Conservation (phyloP, 495 filamentous ascomycete genomes). For the Talaromyces liani region DNA sequence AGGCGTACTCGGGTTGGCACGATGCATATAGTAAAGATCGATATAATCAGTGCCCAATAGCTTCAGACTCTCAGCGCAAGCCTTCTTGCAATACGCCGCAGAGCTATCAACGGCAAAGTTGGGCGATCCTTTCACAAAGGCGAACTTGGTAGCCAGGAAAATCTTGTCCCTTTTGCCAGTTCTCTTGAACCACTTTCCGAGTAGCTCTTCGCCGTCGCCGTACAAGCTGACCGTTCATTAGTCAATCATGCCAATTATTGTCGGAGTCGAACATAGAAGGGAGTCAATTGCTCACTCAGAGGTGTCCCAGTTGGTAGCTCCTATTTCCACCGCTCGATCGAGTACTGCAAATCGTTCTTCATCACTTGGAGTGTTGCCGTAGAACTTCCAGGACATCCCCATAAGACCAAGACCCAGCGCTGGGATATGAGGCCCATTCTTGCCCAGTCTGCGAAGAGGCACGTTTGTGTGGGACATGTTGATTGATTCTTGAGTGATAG, state of each 20-base stretch:
- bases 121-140: slow-evolving; percentile 17
- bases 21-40: slow-evolving; percentile 35
- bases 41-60: slow-evolving; percentile 34
- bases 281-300: slow-evolving; percentile 19
- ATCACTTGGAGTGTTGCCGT: slow-evolving; percentile 30
- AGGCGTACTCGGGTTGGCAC: slow-evolving; percentile 32
- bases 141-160: slow-evolving; percentile 51
- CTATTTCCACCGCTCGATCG: slow-evolving; percentile 41
- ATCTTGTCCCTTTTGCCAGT: slow-evolving; percentile 46
- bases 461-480: neutral
- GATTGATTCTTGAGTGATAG: neutral
- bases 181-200: slow-evolving; percentile 48
- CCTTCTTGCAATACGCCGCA: slow-evolving; percentile 34
- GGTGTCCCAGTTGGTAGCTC: slow-evolving; percentile 28
- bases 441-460: slow-evolving; percentile 29
- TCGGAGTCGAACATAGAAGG: no score
- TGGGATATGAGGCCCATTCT: slow-evolving; percentile 43
- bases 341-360: slow-evolving; percentile 43
- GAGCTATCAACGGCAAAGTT: slow-evolving; percentile 25
- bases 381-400: slow-evolving; percentile 35
- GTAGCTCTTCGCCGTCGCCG: slow-evolving; percentile 42
- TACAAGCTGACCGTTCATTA: neutral
- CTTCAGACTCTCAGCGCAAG: slow-evolving; percentile 36
- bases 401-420: slow-evolving; percentile 49
- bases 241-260: neutral